Conservation (phyloP, 257 asterid genomes). For the Catharanthus roseus region DNA sequence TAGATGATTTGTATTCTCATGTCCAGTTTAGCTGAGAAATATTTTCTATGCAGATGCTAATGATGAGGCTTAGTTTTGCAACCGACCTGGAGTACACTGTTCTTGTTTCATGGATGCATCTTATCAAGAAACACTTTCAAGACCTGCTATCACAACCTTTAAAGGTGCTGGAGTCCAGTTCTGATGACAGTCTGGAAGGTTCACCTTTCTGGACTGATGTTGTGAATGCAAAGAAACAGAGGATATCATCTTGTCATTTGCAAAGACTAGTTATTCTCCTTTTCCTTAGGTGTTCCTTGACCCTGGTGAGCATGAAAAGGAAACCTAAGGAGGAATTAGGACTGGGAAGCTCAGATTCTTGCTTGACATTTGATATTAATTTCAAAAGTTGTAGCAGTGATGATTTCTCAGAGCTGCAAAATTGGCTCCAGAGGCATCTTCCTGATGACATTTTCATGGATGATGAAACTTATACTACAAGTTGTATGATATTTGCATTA, state of each 20-base stretch:
- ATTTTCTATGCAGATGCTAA: constrained; percentile 50
- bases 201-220: constrained; percentile 62
- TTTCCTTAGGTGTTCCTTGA: constrained; percentile 62
- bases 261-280: constrained; percentile 67
- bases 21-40: constrained; percentile 15
- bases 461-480: constrained; percentile 33
- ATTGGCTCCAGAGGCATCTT: constrained; percentile 63
- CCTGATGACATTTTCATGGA: constrained; percentile 40
- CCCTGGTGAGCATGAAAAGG: constrained; percentile 30
- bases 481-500: constrained; percentile 43
- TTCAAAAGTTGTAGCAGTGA: constrained; percentile 25
- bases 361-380: constrained; percentile 25
- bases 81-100: constrained; percentile 35
- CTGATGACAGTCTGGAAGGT: constrained; percentile 50
- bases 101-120: constrained; percentile 50
- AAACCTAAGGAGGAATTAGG: constrained; percentile 21
- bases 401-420: constrained; percentile 47
- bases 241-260: constrained; percentile 41
- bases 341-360: constrained; percentile 21
- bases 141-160: constrained; percentile 55
- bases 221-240: constrained; percentile 31
- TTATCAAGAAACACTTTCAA: constrained; percentile 57
- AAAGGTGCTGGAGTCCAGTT: constrained; percentile 29
- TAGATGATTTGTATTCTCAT: neutral
- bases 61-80: constrained; percentile 56